phyloP scores from a whole-genome alignment of 2,329 filamentous ascomycete species.

The Nakataea oryzae region DNA sequence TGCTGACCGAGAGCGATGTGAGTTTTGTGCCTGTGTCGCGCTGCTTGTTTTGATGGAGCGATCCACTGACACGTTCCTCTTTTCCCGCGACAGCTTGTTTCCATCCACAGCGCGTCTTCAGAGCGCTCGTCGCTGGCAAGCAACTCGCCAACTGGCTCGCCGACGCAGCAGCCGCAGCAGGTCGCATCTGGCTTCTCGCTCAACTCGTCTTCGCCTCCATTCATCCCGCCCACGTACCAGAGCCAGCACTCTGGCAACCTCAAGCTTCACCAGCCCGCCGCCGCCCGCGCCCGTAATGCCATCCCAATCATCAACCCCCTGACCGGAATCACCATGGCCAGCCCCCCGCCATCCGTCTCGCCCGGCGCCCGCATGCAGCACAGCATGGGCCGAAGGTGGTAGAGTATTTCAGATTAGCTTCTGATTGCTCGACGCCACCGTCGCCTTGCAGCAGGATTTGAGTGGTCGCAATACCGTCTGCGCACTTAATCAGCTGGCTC shows the following conservation, averaged over 20 bases:
- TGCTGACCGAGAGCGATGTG: slow-evolving; percentile 92
- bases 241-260: slow-evolving; percentile 49
- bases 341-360: slow-evolving; percentile 62
- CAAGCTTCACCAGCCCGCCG: slow-evolving; percentile 85
- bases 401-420: slow-evolving; percentile 21
- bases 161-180: slow-evolving; percentile 66
- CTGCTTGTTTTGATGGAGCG: neutral
- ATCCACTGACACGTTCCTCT: slow-evolving; percentile 9
- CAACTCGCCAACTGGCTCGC: slow-evolving; percentile 85
- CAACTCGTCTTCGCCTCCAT: slow-evolving; percentile 56
- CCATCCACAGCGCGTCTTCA: slow-evolving; percentile 79
- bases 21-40: slow-evolving; percentile 26
- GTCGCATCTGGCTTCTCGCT: slow-evolving; percentile 69
- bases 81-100: slow-evolving; percentile 59
- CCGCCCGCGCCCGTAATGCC: slow-evolving; percentile 82
- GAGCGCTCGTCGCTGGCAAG: slow-evolving; percentile 93
- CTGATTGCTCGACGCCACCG: slow-evolving; percentile 21
- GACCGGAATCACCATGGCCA: slow-evolving; percentile 79
- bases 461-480: slow-evolving; percentile 13
- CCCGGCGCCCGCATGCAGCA: slow-evolving; percentile 49
- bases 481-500: slow-evolving; percentile 23
- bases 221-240: slow-evolving; percentile 56
- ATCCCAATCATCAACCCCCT: slow-evolving; percentile 97
- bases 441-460: slow-evolving; percentile 25
- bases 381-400: slow-evolving; percentile 42